Conservation (phyloP, 2,329 filamentous ascomycete species). For the Colletotrichum coccodes region DNA sequence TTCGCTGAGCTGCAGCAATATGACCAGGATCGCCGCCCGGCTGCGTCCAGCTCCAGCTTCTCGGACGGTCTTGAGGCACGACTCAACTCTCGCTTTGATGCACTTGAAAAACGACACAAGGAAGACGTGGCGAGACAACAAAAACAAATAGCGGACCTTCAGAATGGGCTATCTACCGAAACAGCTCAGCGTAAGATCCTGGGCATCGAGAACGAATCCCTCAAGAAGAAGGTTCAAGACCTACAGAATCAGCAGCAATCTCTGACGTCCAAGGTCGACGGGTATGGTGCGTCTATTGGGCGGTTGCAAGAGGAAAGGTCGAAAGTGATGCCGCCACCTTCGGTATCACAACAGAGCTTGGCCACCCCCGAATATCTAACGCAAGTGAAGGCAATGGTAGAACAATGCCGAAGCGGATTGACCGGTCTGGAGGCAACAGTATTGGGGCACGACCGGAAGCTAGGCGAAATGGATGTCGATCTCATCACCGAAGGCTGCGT, state of each 20-base stretch:
- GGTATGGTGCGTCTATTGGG: background rate
- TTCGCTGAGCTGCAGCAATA: conserved; percentile 1
- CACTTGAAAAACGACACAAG: conserved; percentile 16
- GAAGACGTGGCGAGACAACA: conserved; percentile 30
- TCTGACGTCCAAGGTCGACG: background rate
- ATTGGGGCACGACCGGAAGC: conserved; percentile 2
- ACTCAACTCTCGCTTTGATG: conserved; percentile 14
- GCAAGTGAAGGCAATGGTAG: background rate
- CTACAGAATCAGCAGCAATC: background rate
- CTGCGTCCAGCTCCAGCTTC: background rate
- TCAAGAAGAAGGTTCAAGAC: conserved; percentile 8
- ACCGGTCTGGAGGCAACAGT: background rate
- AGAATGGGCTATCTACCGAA: background rate
- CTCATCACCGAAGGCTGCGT: conserved; percentile 17
- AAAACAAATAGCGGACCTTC: conserved; percentile 19
- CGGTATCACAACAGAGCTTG: background rate
- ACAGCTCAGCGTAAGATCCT: conserved; percentile 5
- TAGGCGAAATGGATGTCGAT: conserved; percentile 24
- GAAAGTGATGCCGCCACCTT: background rate
- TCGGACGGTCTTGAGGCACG: background rate
- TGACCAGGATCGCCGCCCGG: background rate
- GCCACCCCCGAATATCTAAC: background rate
- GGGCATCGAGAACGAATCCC: conserved; percentile 14
- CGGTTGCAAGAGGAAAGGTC: background rate
- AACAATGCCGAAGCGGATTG: background rate